Conservation (phyloP, 176 grass and related monocot species). For the Hordeum marinum region DNA sequence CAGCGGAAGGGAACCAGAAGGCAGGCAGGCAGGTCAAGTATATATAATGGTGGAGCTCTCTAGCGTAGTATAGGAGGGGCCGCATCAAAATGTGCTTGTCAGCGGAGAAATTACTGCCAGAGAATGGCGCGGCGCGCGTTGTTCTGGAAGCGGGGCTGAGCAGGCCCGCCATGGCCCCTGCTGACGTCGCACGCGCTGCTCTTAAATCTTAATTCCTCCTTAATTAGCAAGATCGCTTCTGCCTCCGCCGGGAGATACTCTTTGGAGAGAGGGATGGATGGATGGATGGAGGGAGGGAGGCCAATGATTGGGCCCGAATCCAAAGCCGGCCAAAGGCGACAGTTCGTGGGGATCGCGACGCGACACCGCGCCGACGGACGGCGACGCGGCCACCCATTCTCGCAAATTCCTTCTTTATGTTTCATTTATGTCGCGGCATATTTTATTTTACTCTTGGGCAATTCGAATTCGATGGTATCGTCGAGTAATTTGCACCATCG, state of each 20-base stretch:
- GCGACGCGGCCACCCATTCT: slow-evolving; percentile 11
- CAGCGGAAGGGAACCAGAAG: slow-evolving; percentile 21
- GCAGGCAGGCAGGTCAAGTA: slow-evolving; percentile 6
- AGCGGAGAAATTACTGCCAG: neutral
- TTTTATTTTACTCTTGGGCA: neutral
- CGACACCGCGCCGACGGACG: slow-evolving; percentile 52
- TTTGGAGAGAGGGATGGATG: neutral
- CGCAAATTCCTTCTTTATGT: too few species aligned
- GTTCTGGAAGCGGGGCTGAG: neutral
- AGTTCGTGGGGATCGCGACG: slow-evolving; percentile 53
- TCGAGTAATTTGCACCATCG: too few species aligned
- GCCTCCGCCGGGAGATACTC: neutral
- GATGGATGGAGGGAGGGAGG: too few species aligned
- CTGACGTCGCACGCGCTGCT: neutral
- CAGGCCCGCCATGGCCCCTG: too few species aligned
- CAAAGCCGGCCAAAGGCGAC: slow-evolving; percentile 19
- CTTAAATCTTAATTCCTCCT: neutral
- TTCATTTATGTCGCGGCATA: too few species aligned
- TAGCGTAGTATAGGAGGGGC: neutral
- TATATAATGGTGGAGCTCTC: slow-evolving; percentile 34
- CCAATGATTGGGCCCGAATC: slow-evolving; percentile 59
- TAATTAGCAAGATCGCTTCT: neutral
- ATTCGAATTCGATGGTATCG: too few species aligned
- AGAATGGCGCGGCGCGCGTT: neutral
- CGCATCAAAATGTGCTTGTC: neutral